Conservation (phyloP, 169 alveolate genomes). For the Eimeria necatrix region DNA sequence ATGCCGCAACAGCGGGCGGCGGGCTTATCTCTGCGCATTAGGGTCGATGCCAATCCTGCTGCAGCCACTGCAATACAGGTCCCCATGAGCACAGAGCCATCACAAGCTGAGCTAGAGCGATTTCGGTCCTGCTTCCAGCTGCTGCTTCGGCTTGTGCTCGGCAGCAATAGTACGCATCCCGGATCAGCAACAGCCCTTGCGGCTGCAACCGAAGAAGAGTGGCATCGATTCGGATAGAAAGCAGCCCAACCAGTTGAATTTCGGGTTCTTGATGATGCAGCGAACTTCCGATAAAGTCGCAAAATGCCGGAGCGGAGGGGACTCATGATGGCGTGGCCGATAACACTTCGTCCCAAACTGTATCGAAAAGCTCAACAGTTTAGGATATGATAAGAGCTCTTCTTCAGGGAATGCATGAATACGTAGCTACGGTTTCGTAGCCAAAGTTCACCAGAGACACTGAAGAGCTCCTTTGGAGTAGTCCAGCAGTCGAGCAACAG, state of each 20-base stretch:
- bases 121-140: background rate
- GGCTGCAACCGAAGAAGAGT: background rate
- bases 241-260: background rate
- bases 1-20: constrained; percentile 89
- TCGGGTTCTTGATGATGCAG: background rate
- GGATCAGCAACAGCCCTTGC: background rate
- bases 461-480: background rate
- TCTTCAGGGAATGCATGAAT: background rate
- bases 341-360: background rate
- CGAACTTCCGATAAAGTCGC: constrained; percentile 10
- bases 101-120: background rate
- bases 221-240: background rate
- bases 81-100: background rate
- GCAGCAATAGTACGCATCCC: background rate
- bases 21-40: background rate
- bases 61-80: background rate
- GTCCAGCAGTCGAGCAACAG: background rate
- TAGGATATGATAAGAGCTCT: background rate
- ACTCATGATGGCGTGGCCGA: background rate
- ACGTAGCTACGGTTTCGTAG: background rate
- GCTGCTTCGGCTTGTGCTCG: background rate
- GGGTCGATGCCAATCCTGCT: background rate
- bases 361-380: background rate
- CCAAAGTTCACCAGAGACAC: background rate
- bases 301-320: background rate